phyloP scores from a whole-genome alignment of 257 asterid species.

The Solanum dulcamara region DNA sequence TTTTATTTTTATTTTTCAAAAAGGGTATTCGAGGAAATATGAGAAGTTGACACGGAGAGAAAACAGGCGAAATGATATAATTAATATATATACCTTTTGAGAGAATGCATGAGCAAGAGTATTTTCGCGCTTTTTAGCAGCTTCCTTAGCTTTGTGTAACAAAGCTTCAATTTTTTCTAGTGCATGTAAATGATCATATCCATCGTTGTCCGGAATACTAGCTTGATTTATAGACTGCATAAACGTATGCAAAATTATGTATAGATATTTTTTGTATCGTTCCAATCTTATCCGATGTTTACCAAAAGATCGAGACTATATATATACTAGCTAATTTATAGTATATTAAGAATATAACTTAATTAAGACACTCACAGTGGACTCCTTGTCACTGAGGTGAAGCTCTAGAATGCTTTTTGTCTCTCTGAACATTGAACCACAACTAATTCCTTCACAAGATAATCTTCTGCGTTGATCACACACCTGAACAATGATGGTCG shows the following conservation, averaged over 20 bases:
- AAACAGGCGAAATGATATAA: background rate
- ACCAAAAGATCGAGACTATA: background rate
- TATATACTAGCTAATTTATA: too few relatives aligned
- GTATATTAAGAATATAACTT: too few relatives aligned
- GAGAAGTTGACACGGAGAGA: background rate
- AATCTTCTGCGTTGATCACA: constrained; percentile 70
- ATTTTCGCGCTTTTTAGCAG: constrained; percentile 35
- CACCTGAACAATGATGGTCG: background rate
- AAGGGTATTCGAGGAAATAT: background rate
- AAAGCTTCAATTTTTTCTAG: constrained; percentile 26
- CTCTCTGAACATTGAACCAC: constrained; percentile 3
- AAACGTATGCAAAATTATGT: background rate
- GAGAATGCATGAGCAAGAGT: constrained; percentile 55
- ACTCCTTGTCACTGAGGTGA: constrained; percentile 6
- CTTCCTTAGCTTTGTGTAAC: constrained; percentile 28
- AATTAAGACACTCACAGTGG: constrained; percentile 23
- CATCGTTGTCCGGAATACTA: background rate
- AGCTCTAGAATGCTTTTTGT: background rate
- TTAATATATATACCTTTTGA: constrained; percentile 29
- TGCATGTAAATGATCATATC: constrained; percentile 6
- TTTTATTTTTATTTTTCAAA: background rate
- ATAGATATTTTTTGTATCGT: background rate
- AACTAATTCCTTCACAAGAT: constrained; percentile 32
- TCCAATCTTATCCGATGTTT: background rate
- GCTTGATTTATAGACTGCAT: constrained; percentile 27